Evolutionary conservation across 306 rosid species (phyloP).

Genomic region (Prunus davidiana): DNA sequence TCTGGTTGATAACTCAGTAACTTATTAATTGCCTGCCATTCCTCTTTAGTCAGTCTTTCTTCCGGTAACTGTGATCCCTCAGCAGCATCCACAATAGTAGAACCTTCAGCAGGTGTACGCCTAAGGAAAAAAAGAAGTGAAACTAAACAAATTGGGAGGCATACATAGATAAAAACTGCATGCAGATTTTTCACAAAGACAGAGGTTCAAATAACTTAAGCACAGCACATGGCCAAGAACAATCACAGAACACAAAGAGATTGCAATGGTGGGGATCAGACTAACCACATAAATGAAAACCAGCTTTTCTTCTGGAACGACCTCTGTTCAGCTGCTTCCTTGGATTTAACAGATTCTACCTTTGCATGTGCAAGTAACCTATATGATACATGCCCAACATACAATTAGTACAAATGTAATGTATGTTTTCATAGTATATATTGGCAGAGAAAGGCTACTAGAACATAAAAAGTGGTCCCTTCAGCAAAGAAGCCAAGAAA

Average conservation of each 20-base stretch:
- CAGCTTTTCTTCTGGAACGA: slow-evolving; percentile 66
- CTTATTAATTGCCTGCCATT: slow-evolving; percentile 94
- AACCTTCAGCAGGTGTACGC: slow-evolving; percentile 55
- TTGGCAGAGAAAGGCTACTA: neutral
- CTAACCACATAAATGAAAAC: slow-evolving; percentile 87
- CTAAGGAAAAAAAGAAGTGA: slow-evolving; percentile 29
- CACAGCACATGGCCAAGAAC: slow-evolving; percentile 9
- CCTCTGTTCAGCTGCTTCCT: slow-evolving; percentile 88
- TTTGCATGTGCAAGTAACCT: slow-evolving; percentile 98
- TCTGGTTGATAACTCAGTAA: slow-evolving; percentile 81
- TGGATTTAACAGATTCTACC: slow-evolving; percentile 85
- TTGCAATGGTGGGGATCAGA: slow-evolving; percentile 9
- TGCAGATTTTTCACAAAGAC: neutral
- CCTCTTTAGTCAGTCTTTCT: slow-evolving; percentile 80
- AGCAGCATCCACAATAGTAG: slow-evolving; percentile 45
- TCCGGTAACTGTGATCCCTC: slow-evolving; percentile 54
- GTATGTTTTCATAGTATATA: neutral
- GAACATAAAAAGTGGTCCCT: neutral
- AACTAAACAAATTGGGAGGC: slow-evolving; percentile 16
- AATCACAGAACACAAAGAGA: neutral
- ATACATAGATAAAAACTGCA: slow-evolving; percentile 7
- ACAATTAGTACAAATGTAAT: slow-evolving; percentile 12
- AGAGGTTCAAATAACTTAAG: slow-evolving; percentile 11
- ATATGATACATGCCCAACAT: slow-evolving; percentile 14
- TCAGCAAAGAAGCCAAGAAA: neutral